A percentile compares a stretch with the other conserved stretches of the same genome.
Conservation (phyloP, 805 yeast species). For the Zygosaccharomyces kombuchaensis region DNA sequence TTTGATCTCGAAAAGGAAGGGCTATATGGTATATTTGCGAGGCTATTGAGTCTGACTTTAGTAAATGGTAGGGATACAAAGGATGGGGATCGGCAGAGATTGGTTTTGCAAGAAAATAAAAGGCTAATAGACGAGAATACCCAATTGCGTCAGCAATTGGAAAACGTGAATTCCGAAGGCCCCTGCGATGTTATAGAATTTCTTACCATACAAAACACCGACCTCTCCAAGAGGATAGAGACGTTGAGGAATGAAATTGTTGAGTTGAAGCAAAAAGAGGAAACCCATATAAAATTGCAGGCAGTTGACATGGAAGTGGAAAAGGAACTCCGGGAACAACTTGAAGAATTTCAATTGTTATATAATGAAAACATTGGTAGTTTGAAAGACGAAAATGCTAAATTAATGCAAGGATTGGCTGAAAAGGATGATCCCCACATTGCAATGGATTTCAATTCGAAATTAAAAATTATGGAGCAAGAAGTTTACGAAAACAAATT, state of each 20-base stretch:
- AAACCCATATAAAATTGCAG: conserved; percentile 30
- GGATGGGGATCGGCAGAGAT: background rate
- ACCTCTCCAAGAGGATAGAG: conserved; percentile 35
- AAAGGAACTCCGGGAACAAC: conserved; percentile 39
- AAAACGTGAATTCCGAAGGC: conserved; percentile 12
- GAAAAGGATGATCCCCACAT: background rate
- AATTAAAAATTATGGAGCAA: conserved; percentile 1
- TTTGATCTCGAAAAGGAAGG: conserved; percentile 44
- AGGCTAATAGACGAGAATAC: conserved; percentile 9
- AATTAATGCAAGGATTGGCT: background rate
- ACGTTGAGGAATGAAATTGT: conserved; percentile 37
- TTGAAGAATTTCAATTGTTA: conserved; percentile 28
- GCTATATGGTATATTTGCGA: conserved; percentile 10
- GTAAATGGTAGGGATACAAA: background rate
- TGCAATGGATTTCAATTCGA: conserved; percentile 1
- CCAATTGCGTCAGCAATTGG: background rate
- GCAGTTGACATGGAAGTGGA: conserved; percentile 48
- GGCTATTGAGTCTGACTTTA: conserved; percentile 4
- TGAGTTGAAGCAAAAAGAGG: conserved; percentile 33
- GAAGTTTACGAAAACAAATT: conserved; percentile 7
- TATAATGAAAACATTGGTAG: background rate
- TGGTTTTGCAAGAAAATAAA: conserved; percentile 10
- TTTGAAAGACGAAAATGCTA: background rate
- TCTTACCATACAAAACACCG: conserved; percentile 36
- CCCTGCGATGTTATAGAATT: conserved; percentile 35